These are phyloP conservation scores for Thelonectria olida DNA, from an alignment of 2,329 filamentous ascomycete genomes.

Conservation along the genomic window DNA sequence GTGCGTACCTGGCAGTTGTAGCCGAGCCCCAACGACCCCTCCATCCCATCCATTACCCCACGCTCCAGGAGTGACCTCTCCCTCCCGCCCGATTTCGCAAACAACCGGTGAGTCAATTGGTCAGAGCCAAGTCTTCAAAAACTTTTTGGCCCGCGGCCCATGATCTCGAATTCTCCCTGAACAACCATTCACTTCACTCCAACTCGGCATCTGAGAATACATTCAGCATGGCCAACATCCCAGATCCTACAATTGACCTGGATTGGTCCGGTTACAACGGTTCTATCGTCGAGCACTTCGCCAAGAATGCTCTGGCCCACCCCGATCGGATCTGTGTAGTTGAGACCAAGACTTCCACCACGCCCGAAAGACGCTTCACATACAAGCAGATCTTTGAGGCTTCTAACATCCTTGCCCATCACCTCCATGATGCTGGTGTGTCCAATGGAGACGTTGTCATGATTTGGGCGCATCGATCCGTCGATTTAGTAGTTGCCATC, in stretches of 20 bases:
- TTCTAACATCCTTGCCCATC: constrained; percentile 81
- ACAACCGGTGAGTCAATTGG: neutral
- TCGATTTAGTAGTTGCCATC: constrained; percentile 72
- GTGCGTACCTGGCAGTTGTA: neutral
- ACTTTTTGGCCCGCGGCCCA: neutral
- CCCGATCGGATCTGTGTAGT: constrained; percentile 66
- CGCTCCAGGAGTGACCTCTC: neutral
- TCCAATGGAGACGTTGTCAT: constrained; percentile 88
- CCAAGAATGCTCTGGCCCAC: constrained; percentile 69
- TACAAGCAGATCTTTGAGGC: constrained; percentile 80
- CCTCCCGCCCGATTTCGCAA: neutral
- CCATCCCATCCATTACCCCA: neutral
- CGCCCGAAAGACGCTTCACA: constrained; percentile 75
- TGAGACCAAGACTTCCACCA: constrained; percentile 54
- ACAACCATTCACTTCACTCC: neutral
- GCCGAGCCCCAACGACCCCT: neutral
- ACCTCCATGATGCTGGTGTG: constrained; percentile 78
- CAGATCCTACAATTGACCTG: constrained; percentile 73
- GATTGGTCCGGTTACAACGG: constrained; percentile 73
- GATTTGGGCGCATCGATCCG: constrained; percentile 84
- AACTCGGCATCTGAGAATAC: neutral
- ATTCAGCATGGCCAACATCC: constrained; percentile 42
- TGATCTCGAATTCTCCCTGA: neutral
- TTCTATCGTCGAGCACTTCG: constrained; percentile 76
- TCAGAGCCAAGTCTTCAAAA: neutral